Evolutionary conservation across 164 flowering plant species (phyloP), one percentile per base, ranked within the genome.

Genomic region (Sextonia rubra): DNA sequence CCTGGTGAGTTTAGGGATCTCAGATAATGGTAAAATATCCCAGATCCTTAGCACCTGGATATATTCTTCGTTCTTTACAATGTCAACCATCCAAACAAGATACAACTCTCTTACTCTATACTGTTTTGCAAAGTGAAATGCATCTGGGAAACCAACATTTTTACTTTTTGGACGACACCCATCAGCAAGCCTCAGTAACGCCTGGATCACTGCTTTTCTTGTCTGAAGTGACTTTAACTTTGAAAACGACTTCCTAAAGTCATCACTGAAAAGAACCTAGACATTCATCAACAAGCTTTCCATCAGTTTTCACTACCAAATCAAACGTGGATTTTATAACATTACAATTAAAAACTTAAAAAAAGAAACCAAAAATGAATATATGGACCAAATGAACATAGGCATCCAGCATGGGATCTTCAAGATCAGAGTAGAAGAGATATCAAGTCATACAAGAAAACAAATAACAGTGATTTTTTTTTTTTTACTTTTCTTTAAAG

Each of bases 1-100:
- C 64, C 82, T 86, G 37, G 78, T 75, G 47, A 90, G 78, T 76
- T 85, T 86, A 1, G 84, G 80, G 11, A 88, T 70, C 70, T 85
- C 97, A 55, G 79, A 89, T 27, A 80, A 58, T 4, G 90, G 89
- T 75, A 91, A 70, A 29, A 91, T 72, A 75, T 91, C 92, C 98
- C 98, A 92, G 26, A 86, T 78, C 80, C 79, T 91, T 77, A 84
- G 63, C 23, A 84, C 79, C 69, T 86, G 86, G 58, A 75, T 47
- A 47, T 73, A 74, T 2, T 47, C 69, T 22, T 71, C 55, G 15
- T 73, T 55, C 23, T 74, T 78, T 4, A 68, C 60, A 69, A 80
- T 29, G 61, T 85, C 87, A n/a, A 82, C 76, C 48, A 71, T 84
- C 85, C 86, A 85, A 24, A 87, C 44, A 30, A 87, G 75, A 22